A percentile compares a stretch with the other conserved stretches of the same genome.
These are phyloP conservation scores for Xylaria arbuscula DNA, from an alignment of 2,329 filamentous ascomycete species.

Conservation along the genomic window DNA sequence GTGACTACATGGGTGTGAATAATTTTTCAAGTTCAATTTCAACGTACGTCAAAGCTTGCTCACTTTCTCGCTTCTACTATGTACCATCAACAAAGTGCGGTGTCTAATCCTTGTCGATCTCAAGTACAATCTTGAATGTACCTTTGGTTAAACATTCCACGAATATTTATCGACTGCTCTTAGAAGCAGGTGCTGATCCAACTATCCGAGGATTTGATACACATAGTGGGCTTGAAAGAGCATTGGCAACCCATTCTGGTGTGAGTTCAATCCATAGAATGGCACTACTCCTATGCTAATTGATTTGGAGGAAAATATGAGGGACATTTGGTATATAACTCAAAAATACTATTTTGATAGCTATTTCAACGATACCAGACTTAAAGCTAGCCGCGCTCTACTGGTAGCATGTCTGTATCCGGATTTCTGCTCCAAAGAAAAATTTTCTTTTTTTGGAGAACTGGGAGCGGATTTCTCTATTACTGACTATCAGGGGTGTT, in stretches of 20 bases:
- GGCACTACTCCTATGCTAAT: not conserved
- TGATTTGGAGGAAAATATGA: not conserved
- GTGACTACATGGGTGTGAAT: not conserved
- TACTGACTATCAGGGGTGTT: not conserved
- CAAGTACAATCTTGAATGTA: not conserved
- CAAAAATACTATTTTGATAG: not conserved
- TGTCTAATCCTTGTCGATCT: not conserved
- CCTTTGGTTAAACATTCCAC: too few relatives aligned
- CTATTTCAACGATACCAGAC: not conserved
- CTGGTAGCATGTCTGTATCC: not conserved
- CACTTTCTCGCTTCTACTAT: not conserved
- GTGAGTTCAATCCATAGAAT: not conserved
- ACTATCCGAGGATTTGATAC: too few relatives aligned
- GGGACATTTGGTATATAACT: not conserved
- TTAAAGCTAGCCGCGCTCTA: not conserved
- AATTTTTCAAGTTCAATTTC: not conserved
- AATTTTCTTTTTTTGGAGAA: not conserved
- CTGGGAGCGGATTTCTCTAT: not conserved
- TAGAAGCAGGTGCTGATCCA: conserved; percentile 11
- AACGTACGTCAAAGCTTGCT: not conserved
- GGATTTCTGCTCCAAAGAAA: not conserved
- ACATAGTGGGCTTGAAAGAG: too few relatives aligned
- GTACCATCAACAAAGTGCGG: not conserved
- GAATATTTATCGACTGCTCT: not conserved
- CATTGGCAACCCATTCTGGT: too few relatives aligned